Percentiles rank a stretch among this genome's conserved stretches.
These are phyloP conservation scores for Ustilago shanxiensis DNA, from an alignment of 1,284 basidiomycete species.

Conservation along the genomic window DNA sequence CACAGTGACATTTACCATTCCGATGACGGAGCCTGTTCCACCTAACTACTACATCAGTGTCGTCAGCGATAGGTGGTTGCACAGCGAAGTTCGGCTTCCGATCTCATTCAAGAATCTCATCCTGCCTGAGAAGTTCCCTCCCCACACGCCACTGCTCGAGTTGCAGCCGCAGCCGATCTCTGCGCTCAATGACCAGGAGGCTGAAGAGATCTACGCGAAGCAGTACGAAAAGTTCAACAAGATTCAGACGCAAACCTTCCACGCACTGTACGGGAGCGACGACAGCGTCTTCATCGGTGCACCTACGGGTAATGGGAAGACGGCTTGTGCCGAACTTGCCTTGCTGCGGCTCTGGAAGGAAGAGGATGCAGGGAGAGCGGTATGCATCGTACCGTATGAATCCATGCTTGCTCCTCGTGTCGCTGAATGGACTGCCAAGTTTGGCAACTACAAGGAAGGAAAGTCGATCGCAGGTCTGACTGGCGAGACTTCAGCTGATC, in stretches of 20 bases:
- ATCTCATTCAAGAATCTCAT: constrained; percentile 99
- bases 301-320: constrained; percentile 96
- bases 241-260: constrained; percentile 99
- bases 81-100: constrained; percentile 91
- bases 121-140: constrained; percentile 95
- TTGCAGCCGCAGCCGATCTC: constrained; percentile 90
- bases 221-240: constrained; percentile 92
- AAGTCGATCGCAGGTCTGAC: constrained; percentile 94
- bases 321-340: constrained; percentile 95
- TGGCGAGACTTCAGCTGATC: constrained; percentile 92
- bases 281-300: constrained; percentile 97
- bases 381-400: constrained; percentile 95
- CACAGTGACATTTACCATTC: constrained; percentile 91
- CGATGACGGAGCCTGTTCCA: constrained; percentile 95
- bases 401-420: constrained; percentile 95
- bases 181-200: constrained; percentile 91
- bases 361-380: constrained; percentile 80
- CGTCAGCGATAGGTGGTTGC: constrained; percentile 94
- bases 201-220: constrained; percentile 80
- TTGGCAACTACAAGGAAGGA: constrained; percentile 82
- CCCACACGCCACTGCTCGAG: constrained; percentile 91
- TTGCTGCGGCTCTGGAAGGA: constrained; percentile 91
- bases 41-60: constrained; percentile 98
- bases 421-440: constrained; percentile 88
- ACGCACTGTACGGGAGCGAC: constrained; percentile 93